phyloP scores from a whole-genome alignment of 305 asterid genomes.

The Plantago coronopus region DNA sequence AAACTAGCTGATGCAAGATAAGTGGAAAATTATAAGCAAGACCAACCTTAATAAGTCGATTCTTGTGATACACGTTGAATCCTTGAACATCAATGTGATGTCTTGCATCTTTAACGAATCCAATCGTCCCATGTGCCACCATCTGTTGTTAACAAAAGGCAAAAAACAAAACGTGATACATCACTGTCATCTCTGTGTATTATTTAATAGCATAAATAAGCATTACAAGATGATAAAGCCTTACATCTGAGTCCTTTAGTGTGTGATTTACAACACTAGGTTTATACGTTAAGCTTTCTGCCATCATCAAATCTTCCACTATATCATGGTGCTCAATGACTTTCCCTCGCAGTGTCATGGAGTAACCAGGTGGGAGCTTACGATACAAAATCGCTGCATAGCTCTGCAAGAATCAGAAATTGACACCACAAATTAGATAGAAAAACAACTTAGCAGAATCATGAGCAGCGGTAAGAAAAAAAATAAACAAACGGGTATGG shows the following conservation, averaged over 20 bases:
- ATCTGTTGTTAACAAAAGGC: constrained; percentile 24
- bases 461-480: background rate
- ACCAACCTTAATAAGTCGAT: constrained; percentile 68
- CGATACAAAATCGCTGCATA: constrained; percentile 67
- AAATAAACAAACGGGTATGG: background rate
- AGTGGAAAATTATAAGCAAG: constrained; percentile 1
- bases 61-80: constrained; percentile 75
- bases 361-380: constrained; percentile 48
- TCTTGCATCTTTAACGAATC: constrained; percentile 70
- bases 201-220: too few species aligned
- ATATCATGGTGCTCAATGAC: constrained; percentile 54
- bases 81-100: constrained; percentile 81
- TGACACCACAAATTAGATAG: constrained; percentile 5
- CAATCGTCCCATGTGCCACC: constrained; percentile 45
- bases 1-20: background rate
- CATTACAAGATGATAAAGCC: background rate
- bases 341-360: constrained; percentile 49
- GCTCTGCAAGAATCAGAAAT: constrained; percentile 34
- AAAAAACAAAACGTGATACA: background rate
- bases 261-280: background rate
- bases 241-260: constrained; percentile 41
- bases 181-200: background rate
- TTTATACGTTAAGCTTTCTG: background rate
- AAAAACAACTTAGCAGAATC: background rate
- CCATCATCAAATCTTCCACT: constrained; percentile 41